Percentiles rank a stretch among this genome's conserved stretches.
Evolutionary conservation across 495 filamentous ascomycete genomes (phyloP).

Genomic region (Tuber aestivum): DNA sequence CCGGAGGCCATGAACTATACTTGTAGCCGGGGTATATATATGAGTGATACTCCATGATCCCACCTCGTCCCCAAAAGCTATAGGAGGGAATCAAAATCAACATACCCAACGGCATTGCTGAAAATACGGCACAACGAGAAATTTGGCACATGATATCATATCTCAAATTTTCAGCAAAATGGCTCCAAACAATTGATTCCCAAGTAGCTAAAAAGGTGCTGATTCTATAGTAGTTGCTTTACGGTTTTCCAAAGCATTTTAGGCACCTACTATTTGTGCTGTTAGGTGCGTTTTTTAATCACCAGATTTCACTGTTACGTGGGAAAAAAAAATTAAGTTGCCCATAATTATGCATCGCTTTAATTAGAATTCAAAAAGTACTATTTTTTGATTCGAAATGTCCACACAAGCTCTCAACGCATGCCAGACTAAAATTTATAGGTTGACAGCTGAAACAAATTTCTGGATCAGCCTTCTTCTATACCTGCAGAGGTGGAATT

Average conservation of each 20-base stretch:
- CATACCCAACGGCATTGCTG: no score
- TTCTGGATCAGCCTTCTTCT: background rate
- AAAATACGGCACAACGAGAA: no score
- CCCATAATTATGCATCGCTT: background rate
- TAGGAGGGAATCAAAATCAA: background rate
- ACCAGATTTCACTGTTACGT: background rate
- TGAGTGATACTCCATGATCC: background rate
- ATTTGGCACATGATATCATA: no score
- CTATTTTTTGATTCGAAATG: background rate
- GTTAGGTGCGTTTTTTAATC: no score
- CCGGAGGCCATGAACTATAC: background rate
- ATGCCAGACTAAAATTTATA: slow-evolving; percentile 12
- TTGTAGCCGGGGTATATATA: background rate
- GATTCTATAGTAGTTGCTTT: no score
- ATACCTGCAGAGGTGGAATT: background rate
- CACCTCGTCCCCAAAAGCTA: background rate
- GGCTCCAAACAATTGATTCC: no score
- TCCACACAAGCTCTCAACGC: background rate
- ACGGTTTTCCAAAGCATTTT: no score
- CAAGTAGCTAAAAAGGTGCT: no score
- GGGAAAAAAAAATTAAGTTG: background rate
- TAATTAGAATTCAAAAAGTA: background rate
- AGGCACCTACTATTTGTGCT: no score
- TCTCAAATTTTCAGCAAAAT: no score
- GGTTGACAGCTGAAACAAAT: slow-evolving; percentile 15